A percentile compares a stretch with the other conserved stretches of the same genome.
phyloP scores from a whole-genome alignment of 2,329 filamentous ascomycete genomes.

The Apiospora pterosperma region DNA sequence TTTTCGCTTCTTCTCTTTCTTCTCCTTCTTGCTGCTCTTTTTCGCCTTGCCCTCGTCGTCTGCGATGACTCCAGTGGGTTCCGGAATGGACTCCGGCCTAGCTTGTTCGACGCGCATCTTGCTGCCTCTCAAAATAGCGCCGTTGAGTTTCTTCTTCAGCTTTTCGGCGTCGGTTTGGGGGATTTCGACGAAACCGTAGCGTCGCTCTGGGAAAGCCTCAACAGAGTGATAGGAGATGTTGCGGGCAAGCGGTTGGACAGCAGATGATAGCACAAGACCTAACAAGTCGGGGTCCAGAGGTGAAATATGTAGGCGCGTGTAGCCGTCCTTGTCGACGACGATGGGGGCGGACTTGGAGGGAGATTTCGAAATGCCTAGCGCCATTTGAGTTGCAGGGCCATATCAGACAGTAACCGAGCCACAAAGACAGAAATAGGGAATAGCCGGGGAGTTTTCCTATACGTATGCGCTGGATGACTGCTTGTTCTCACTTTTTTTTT shows the following conservation, averaged over 20 bases:
- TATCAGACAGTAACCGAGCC: neutral
- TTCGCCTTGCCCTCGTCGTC: constrained; percentile 20
- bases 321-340: constrained; percentile 20
- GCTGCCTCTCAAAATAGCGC: constrained; percentile 75
- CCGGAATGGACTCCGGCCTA: constrained; percentile 54
- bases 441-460: neutral
- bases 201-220: constrained; percentile 84
- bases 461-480: neutral
- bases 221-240: constrained; percentile 87
- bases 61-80: constrained; percentile 32
- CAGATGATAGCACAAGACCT: constrained; percentile 66
- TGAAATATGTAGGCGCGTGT: constrained; percentile 76
- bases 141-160: constrained; percentile 86
- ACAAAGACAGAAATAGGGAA: neutral
- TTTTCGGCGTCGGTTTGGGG: constrained; percentile 82
- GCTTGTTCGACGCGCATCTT: constrained; percentile 87
- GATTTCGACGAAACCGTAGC: constrained; percentile 86
- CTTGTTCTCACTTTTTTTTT: neutral
- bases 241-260: constrained; percentile 62
- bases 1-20: constrained; percentile 49
- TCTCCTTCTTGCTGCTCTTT: constrained; percentile 33
- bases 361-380: constrained; percentile 9
- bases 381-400: constrained; percentile 14
- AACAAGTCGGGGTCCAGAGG: constrained; percentile 77
- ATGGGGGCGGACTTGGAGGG: constrained; percentile 10